Percentiles rank a stretch among this genome's conserved stretches.
Evolutionary conservation across 2,329 filamentous ascomycete species (phyloP).

Genomic region (Paraconiothyrium brasiliense): DNA sequence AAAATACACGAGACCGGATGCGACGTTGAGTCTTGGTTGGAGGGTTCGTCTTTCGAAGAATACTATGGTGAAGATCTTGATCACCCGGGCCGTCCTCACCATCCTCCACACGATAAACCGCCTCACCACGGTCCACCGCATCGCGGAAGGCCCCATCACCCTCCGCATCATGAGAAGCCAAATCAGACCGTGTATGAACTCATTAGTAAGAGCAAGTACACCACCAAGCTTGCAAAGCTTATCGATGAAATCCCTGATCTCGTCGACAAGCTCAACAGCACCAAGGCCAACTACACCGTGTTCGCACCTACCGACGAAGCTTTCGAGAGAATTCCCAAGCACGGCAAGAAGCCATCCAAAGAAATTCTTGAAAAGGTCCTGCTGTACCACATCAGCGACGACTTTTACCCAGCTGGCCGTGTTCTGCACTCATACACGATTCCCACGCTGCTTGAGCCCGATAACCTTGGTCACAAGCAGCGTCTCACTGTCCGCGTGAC

Average conservation of each 20-base stretch:
- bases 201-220: conserved; percentile 78
- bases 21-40: conserved; percentile 60
- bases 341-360: conserved; percentile 70
- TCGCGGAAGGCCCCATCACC: conserved; percentile 50
- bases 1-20: conserved; percentile 55
- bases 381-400: conserved; percentile 77
- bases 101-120: conserved; percentile 37
- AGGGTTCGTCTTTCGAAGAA: conserved; percentile 46
- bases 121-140: conserved; percentile 45
- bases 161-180: conserved; percentile 55
- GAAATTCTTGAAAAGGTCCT: conserved; percentile 75
- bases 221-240: conserved; percentile 78
- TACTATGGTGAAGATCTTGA: conserved; percentile 47
- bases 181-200: conserved; percentile 83
- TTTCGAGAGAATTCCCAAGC: conserved; percentile 71
- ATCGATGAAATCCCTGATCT: conserved; percentile 77
- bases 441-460: conserved; percentile 72
- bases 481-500: conserved; percentile 75
- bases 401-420: conserved; percentile 70
- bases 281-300: conserved; percentile 77
- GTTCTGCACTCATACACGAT: conserved; percentile 78
- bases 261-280: conserved; percentile 77
- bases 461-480: conserved; percentile 65
- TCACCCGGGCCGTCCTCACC: conserved; percentile 36
- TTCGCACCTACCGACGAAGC: conserved; percentile 83